Percentiles rank a stretch among this genome's conserved stretches.
Evolutionary conservation across 768 basidiomycete genomes (phyloP).

Genomic region (Leccinum boreale): DNA sequence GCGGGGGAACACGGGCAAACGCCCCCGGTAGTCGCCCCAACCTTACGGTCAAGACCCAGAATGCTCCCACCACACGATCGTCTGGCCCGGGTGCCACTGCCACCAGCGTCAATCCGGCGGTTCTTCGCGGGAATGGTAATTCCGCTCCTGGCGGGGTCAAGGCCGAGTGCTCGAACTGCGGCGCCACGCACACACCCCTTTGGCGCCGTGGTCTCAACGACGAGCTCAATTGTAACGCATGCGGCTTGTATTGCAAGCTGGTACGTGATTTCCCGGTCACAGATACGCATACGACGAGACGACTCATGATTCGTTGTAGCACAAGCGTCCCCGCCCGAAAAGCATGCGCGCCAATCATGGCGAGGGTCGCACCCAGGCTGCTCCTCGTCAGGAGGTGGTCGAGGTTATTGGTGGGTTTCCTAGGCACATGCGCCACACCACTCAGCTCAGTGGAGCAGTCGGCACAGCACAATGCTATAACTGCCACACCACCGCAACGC

Average conservation of each 20-base stretch:
- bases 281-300: neutral
- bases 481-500: constrained; percentile 86
- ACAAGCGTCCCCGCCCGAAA: constrained; percentile 86
- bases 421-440: constrained; percentile 28
- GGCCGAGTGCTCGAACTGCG: constrained; percentile 40
- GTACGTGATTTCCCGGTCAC: constrained; percentile 38
- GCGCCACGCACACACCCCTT: constrained; percentile 83
- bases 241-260: constrained; percentile 83
- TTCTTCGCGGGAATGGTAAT: too few species aligned
- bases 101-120: constrained; percentile 14
- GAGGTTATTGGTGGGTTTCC: constrained; percentile 66
- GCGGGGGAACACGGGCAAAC: constrained; percentile 47
- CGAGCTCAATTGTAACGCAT: constrained; percentile 87
- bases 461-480: constrained; percentile 80
- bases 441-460: constrained; percentile 28
- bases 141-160: too few species aligned
- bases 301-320: constrained; percentile 39
- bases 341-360: constrained; percentile 78
- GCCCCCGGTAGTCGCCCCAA: constrained; percentile 48
- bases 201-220: constrained; percentile 87
- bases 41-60: constrained; percentile 1
- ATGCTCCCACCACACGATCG: constrained; percentile 41
- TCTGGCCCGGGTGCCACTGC: constrained; percentile 66
- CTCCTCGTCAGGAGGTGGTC: constrained; percentile 65
- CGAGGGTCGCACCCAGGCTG: constrained; percentile 62